Evolutionary conservation across 345 rosid genomes (phyloP), one percentile per base, ranked within the genome.

Genomic region (Pistacia vera): DNA sequence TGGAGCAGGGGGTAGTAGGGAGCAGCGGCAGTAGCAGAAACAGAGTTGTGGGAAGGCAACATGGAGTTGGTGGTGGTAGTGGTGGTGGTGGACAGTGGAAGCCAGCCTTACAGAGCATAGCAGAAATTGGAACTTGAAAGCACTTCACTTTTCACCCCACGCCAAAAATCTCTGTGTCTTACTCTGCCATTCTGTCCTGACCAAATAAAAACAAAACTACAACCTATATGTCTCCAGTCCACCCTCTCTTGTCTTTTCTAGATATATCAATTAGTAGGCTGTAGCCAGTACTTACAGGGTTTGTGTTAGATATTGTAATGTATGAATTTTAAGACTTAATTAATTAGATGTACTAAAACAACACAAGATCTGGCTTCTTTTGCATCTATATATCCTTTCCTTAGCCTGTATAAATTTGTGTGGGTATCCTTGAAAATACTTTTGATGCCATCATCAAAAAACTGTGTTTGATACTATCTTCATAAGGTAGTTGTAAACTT

Each of bases 21-120:
- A 72, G 82, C 83, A 80, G 68, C 71, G 70, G 71, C 66, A 61
- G 71, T 49, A 74, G 71, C 63, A 33, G 76, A 35, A 51, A 77
- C 60, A 78, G 83, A 68, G 72, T 71, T 35, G 73, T 68, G 33
- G 63, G 77, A 67, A 88, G 87, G 78, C 79, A 80, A 30, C 44
- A 80, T 62, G 78, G 81, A 9, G 82, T 76, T 17, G 79, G 69
- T 12, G 68, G 69, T 66, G 84, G 87, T 3, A n/a, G n/a, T n/a
- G n/a, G n/a, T 17, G 79, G 69, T 12, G 75, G 86, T 7, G 81
- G 90, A 20, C 92, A 86, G 57, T 94, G 98, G 98, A 90, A 85
- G 84, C 98, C 97, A 86, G 91, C 93, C 75, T 88, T 92, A 60
- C 90, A 88, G 70, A 94, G 91, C 90, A 94, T 94, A 82, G 88